Conservation (phyloP, 2,329 filamentous ascomycete species). For the Magnaporthiopsis incrustans region DNA sequence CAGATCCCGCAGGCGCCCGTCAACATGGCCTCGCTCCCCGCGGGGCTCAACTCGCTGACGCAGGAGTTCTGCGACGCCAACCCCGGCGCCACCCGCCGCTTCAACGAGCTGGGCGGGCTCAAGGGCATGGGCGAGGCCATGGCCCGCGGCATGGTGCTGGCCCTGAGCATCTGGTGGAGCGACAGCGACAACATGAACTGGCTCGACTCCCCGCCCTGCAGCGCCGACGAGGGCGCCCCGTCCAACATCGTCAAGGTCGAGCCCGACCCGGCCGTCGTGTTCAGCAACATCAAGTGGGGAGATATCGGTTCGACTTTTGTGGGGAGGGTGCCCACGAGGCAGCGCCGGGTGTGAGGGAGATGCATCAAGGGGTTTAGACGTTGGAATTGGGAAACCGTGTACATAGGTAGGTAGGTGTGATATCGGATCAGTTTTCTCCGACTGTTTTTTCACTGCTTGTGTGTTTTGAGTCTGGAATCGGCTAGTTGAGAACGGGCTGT, state of each 20-base stretch:
- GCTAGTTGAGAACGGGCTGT: no score
- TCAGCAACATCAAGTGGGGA: slow-evolving; percentile 41
- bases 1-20: slow-evolving; percentile 30
- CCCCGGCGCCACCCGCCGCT: not conserved
- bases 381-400: no score
- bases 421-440: no score
- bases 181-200: slow-evolving; percentile 39
- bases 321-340: not conserved
- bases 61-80: slow-evolving; percentile 29
- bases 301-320: slow-evolving; percentile 39
- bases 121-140: slow-evolving; percentile 41
- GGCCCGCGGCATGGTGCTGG: slow-evolving; percentile 31
- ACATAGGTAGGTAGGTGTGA: no score
- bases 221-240: slow-evolving; percentile 37
- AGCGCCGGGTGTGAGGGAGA: not conserved
- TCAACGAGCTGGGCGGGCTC: slow-evolving; percentile 40
- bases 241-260: slow-evolving; percentile 30
- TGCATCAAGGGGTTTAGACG: no score
- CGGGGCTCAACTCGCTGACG: slow-evolving; percentile 22
- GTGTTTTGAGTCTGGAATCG: no score
- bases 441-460: no score
- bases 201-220: slow-evolving; percentile 45
- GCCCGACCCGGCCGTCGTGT: slow-evolving; percentile 36
- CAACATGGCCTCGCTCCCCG: slow-evolving; percentile 19
- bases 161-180: slow-evolving; percentile 42